Evolutionary conservation across 106 monocot genomes (phyloP).

Genomic region (Platanthera zijinensis): DNA sequence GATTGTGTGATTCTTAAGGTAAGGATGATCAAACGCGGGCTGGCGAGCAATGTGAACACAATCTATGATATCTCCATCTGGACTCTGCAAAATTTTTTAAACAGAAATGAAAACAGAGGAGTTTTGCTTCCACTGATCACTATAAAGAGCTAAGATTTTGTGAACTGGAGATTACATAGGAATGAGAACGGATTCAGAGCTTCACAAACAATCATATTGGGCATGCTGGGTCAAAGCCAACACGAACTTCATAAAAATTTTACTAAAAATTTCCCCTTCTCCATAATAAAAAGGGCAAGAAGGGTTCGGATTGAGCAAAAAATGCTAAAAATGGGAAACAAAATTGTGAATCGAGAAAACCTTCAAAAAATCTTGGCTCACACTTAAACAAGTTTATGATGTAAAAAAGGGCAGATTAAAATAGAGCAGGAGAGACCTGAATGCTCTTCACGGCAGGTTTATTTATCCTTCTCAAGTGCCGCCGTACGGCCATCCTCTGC

Average conservation of each 20-base stretch:
- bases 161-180: not conserved
- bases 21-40: conserved; percentile 16
- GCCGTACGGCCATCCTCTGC: not conserved
- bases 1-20: conserved; percentile 16
- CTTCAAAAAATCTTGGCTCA: not conserved
- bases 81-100: conserved; percentile 5
- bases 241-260: not conserved
- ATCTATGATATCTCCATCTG: conserved; percentile 20
- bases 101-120: not conserved
- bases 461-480: conserved; percentile 5
- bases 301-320: not conserved
- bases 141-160: not conserved
- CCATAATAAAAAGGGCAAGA: not conserved
- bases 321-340: not conserved
- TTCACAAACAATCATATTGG: too few relatives aligned
- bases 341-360: not conserved
- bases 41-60: conserved; percentile 12
- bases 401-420: not conserved
- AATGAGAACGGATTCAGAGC: not conserved
- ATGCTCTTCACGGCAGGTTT: conserved; percentile 8
- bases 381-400: not conserved
- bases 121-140: not conserved
- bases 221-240: too few relatives aligned
- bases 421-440: not conserved
- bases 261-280: not conserved